These are phyloP conservation scores for Plenodomus lindquistii DNA, from an alignment of 2,329 filamentous ascomycete species.

Conservation along the genomic window DNA sequence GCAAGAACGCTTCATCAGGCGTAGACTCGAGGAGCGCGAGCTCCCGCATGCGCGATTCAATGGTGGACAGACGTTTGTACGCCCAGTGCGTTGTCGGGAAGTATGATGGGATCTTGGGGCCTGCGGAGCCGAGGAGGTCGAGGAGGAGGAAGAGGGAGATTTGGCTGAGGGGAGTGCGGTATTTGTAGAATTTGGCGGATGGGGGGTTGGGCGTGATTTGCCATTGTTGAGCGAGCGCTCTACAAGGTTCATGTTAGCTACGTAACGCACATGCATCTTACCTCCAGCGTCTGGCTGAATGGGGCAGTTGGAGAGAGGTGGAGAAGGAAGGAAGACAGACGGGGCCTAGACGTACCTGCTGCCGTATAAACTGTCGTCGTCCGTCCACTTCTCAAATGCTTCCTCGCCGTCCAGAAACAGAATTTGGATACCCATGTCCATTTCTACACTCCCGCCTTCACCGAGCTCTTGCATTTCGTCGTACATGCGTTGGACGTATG, in stretches of 20 bases:
- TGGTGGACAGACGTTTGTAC: constrained; percentile 72
- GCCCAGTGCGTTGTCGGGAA: constrained; percentile 93
- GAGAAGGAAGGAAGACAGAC: background rate
- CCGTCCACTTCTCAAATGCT: constrained; percentile 80
- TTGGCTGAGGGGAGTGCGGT: constrained; percentile 72
- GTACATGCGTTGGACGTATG: constrained; percentile 81
- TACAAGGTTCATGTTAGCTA: constrained; percentile 8
- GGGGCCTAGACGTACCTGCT: constrained; percentile 67
- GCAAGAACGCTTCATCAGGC: constrained; percentile 54
- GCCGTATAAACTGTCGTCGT: constrained; percentile 84
- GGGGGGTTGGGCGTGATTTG: constrained; percentile 70
- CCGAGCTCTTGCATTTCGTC: constrained; percentile 62
- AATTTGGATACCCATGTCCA: constrained; percentile 83
- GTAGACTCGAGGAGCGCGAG: constrained; percentile 67
- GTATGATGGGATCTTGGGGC: constrained; percentile 78
- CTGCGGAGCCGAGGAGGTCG: constrained; percentile 75
- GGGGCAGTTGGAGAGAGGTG: background rate
- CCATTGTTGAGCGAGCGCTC: constrained; percentile 80
- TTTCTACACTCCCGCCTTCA: constrained; percentile 65
- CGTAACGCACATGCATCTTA: background rate
- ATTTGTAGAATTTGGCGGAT: constrained; percentile 64
- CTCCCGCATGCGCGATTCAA: constrained; percentile 74
- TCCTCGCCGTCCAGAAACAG: constrained; percentile 93
- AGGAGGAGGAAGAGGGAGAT: constrained; percentile 91
- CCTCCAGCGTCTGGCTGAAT: too few species aligned